Base-by-base conservation (phyloP, 331 rosid genomes). In the Malus hybrid region DNA sequence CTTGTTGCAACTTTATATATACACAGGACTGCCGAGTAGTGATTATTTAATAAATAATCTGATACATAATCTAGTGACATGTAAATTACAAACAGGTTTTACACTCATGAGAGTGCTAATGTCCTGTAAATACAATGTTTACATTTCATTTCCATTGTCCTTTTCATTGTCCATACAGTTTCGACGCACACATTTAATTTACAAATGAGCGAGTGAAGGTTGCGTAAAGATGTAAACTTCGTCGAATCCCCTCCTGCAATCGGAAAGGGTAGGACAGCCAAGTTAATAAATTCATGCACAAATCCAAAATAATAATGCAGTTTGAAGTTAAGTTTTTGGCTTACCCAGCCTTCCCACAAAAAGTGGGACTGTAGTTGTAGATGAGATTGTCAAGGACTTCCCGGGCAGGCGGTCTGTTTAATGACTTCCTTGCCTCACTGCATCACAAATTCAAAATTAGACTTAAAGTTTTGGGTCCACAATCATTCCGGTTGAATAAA, bases 381-480 rank as follows among this genome's bases (percentile, higher is more conserved):
- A 93, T 88, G 79, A 90, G 91, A 83, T 80, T 90, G 85, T 88
- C 93, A 0, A 81, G 86, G 46, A 93, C 78, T 59, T 84, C 80
- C 80, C 73, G 87, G 48, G 83, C 76, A 70, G 72, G 69, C 19
- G 96, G 97, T 78, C 91, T 88, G 75, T 78, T 88, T 16, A 42
- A 36, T 64, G 96, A 91, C 86, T 90, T 94, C 84, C 98, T 91
- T 27, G 97, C 91, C 80, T 91, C 98, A 66, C 98, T 92, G 82
- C 69, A 59, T 7, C 65, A 81, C 66, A 79, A 67, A 83, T 10
- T 48, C 28, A 59, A 44, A 29, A 36, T 52, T 66, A n/a, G 3
- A 4, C 19, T 46, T 22, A 22, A 10, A 28, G 54, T 52, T 24
- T 73, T 1, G 3, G 28, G 63, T 67, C 20, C 6, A 15, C 48